Evolutionary conservation across 345 rosid species (phyloP).

Genomic region (Gossypium herbaceum): DNA sequence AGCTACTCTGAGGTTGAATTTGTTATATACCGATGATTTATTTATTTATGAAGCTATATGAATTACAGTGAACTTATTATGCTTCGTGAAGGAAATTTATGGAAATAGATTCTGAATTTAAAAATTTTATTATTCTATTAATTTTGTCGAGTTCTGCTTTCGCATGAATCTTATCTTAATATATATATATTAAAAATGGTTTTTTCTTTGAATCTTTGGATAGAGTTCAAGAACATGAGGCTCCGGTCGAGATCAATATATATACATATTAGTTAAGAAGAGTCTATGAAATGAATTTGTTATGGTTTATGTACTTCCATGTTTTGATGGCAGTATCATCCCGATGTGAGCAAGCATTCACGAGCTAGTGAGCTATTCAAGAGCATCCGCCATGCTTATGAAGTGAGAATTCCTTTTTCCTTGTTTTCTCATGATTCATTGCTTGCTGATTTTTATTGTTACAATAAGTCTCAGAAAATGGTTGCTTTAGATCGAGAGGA

Average conservation of each 20-base stretch:
- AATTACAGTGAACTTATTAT: neutral
- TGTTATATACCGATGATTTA: neutral
- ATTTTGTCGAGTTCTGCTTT: neutral
- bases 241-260: neutral
- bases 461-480: neutral
- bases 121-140: neutral
- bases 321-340: slow-evolving; percentile 61
- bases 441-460: slow-evolving; percentile 2
- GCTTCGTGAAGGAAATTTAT: neutral
- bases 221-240: neutral
- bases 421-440: slow-evolving; percentile 4
- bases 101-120: neutral
- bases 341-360: slow-evolving; percentile 77
- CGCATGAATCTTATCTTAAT: neutral
- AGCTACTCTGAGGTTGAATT: neutral
- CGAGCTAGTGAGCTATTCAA: slow-evolving; percentile 72
- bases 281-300: neutral
- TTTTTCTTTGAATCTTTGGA: neutral
- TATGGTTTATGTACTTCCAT: slow-evolving; percentile 13
- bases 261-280: neutral
- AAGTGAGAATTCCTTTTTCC: slow-evolving; percentile 43
- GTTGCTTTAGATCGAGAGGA: neutral
- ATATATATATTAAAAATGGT: neutral
- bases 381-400: slow-evolving; percentile 67
- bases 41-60: neutral